A percentile compares a stretch with the other conserved stretches of the same genome.
Conservation (phyloP, 176 grass and related monocot genomes). For the Carex parvula region DNA sequence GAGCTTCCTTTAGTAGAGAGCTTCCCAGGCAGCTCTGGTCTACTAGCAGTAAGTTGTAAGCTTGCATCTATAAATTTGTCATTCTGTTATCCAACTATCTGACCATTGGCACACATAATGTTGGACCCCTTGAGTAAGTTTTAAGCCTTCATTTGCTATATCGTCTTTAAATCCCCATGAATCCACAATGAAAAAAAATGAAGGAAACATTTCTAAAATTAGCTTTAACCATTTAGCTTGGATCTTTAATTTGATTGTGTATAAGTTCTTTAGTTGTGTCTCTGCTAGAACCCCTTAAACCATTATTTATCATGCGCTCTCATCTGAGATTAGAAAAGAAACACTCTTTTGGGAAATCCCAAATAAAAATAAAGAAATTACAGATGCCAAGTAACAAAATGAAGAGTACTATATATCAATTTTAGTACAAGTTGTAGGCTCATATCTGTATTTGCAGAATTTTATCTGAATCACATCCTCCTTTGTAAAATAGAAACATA, state of each 20-base stretch:
- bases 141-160: neutral
- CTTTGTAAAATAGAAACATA: neutral
- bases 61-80: slow-evolving; percentile 1
- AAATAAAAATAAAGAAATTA: neutral
- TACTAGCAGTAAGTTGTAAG: slow-evolving; percentile 66
- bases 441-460: neutral
- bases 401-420: neutral
- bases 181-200: neutral
- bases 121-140: slow-evolving; percentile 11
- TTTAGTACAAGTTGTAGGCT: neutral
- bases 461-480: neutral
- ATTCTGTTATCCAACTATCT: slow-evolving; percentile 6
- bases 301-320: neutral
- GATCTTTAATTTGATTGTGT: neutral
- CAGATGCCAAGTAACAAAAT: neutral
- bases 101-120: slow-evolving; percentile 11
- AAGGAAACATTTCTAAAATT: neutral
- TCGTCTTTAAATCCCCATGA: neutral
- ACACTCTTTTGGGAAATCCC: neutral
- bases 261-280: neutral
- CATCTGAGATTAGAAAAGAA: neutral
- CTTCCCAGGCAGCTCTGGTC: slow-evolving; percentile 70
- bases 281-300: neutral
- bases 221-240: neutral
- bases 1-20: slow-evolving; percentile 74